Evolutionary conservation across 208 protist species (phyloP).

Genomic region (Strigomonas galati): DNA sequence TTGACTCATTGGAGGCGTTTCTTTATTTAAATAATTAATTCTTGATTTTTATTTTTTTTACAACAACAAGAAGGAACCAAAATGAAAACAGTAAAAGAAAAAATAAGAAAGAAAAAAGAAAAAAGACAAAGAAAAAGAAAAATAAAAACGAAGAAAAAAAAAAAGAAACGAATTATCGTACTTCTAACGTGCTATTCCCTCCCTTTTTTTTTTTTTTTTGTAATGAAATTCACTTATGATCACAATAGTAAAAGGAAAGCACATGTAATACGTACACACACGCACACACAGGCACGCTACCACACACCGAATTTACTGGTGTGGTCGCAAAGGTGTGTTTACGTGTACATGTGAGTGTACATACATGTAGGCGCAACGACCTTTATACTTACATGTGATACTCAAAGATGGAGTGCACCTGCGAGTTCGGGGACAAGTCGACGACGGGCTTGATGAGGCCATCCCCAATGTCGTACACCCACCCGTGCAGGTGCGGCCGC

Average conservation of each 20-base stretch:
- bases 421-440: constrained; percentile 13
- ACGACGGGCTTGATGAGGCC: constrained; percentile 32
- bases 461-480: constrained; percentile 33
- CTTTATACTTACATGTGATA: constrained; percentile 11
- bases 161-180: not conserved
- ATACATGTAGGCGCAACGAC: not conserved
- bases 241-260: not conserved
- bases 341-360: constrained; percentile 10
- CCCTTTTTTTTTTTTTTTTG: constrained; percentile 7
- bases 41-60: constrained; percentile 15
- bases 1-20: too few species aligned
- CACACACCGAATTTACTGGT: too few species aligned
- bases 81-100: constrained; percentile 8
- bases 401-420: constrained; percentile 11
- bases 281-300: not conserved
- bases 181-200: not conserved
- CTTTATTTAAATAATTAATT: constrained; percentile 7
- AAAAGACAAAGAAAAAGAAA: constrained; percentile 6
- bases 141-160: constrained; percentile 2
- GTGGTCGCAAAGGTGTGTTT: too few species aligned
- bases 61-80: not conserved
- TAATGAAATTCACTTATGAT: not conserved
- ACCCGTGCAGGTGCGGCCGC: constrained; percentile 29
- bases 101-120: not conserved
- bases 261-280: not conserved